Base-by-base conservation (phyloP, 208 protist genomes). In the Leishmania tropica region DNA sequence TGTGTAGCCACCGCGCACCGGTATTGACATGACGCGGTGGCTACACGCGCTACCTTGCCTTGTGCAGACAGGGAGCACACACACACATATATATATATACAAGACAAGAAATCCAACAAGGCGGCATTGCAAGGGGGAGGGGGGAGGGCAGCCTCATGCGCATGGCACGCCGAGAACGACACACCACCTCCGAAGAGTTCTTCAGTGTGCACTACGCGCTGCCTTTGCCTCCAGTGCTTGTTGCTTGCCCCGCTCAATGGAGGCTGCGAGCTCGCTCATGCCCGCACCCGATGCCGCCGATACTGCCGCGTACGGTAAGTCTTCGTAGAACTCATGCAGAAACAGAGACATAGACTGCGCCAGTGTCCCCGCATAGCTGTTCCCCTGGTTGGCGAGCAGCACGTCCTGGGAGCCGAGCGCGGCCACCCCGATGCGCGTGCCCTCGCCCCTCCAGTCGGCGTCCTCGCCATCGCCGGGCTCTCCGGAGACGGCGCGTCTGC, bases 321-420 rank as follows among this genome's bases (percentile, higher is more conserved):
- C 87, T 64, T 97, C 87, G 88, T 99, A 99, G 78, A 99, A 99
- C 74, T 99, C 98, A 62, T 99, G 98, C n/a, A 99, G 86, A 28
- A 99, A 98, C 19, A 99, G 89, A 3, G 94, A 94, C 81, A 99
- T 95, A 40, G 98, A 99, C 53, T 95, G 91, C 37, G 95, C 94
- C 5, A 99, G 87, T 35, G 89, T 93, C 24, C 90, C 85, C 74
- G 96, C 98, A 85, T 99, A 99, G 54, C 87, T 90, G 48, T 19
- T 74, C 28, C 64, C 76, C 51, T 81, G 78, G 10, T 76, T 47
- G 2, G 74, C 74, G 53, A 81, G 64, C 58, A 80, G 21, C 37
- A 73, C 62, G 6, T 78, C 80, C 28, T 58, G 45, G 31, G 79
- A 68, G 45, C 75, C 45, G 40, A 87, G 67, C 35, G 80, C 79